A percentile compares a stretch with the other conserved stretches of the same genome.
Conservation (phyloP, 1,284 basidiomycete species). For the Sporisorium exsertum region DNA sequence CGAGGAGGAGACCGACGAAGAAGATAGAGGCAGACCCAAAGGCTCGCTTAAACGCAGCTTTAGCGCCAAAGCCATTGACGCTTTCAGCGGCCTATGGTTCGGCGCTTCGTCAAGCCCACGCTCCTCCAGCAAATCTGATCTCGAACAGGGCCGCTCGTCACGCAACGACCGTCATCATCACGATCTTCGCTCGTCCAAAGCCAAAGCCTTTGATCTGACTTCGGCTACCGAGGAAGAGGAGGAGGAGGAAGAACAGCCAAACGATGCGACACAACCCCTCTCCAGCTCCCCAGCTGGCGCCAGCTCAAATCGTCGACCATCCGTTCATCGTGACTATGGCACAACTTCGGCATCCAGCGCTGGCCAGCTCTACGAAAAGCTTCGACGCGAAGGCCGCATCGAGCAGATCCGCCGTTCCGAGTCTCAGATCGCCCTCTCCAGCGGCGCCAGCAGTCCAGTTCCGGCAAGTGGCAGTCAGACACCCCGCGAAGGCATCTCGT, state of each 20-base stretch:
- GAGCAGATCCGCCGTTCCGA: constrained; percentile 48
- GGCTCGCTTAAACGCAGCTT: constrained; percentile 50
- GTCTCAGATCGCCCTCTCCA: constrained; percentile 40
- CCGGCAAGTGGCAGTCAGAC: constrained; percentile 23
- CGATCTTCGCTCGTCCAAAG: constrained; percentile 6
- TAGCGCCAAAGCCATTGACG: constrained; percentile 50
- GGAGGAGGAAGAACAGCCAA: constrained; percentile 11
- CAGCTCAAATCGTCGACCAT: not conserved
- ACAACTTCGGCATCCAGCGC: constrained; percentile 34
- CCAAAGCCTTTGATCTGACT: constrained; percentile 28
- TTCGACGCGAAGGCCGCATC: constrained; percentile 43
- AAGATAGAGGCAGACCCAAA: constrained; percentile 29
- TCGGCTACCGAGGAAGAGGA: constrained; percentile 44
- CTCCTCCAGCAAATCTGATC: constrained; percentile 22
- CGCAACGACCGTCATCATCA: not conserved
- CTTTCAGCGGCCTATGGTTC: constrained; percentile 58
- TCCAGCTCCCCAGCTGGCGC: constrained; percentile 17
- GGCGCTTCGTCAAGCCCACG: constrained; percentile 29
- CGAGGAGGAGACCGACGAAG: constrained; percentile 54
- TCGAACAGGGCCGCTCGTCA: constrained; percentile 26
- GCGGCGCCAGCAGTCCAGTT: constrained; percentile 23
- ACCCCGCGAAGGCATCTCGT: constrained; percentile 22
- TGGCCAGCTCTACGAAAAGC: constrained; percentile 47
- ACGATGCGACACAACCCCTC: not conserved
- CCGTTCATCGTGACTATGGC: constrained; percentile 31